A percentile compares a stretch with the other conserved stretches of the same genome.
phyloP scores from a whole-genome alignment of 805 yeast species.

The Ogataea populi-albae region DNA sequence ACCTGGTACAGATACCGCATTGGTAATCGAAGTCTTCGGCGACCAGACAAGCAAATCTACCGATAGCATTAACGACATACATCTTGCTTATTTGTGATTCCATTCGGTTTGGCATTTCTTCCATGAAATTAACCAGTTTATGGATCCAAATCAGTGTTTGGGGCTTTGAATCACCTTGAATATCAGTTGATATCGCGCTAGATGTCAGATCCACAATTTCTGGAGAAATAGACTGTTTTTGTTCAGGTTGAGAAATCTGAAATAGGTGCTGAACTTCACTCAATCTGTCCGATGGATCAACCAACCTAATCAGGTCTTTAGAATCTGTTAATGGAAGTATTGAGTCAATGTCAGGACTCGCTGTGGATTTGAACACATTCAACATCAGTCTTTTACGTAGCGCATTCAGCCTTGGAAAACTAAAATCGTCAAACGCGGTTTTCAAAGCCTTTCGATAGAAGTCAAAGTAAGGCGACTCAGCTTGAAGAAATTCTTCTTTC shows the following conservation, averaged over 20 bases:
- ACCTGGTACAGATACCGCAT: constrained; percentile 35
- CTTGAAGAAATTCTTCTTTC: background rate
- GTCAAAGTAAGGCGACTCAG: constrained; percentile 1
- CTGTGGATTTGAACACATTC: constrained; percentile 3
- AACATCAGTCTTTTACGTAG: constrained; percentile 14
- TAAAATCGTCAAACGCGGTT: constrained; percentile 15
- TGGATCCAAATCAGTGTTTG: constrained; percentile 10
- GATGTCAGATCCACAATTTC: constrained; percentile 17
- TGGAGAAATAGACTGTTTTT: constrained; percentile 1
- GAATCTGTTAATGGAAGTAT: constrained; percentile 13
- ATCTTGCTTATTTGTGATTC: constrained; percentile 19
- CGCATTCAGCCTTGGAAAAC: constrained; percentile 9
- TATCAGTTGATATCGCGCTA: constrained; percentile 3
- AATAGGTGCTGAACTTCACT: constrained; percentile 4
- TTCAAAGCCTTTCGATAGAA: constrained; percentile 5
- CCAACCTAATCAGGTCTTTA: constrained; percentile 7
- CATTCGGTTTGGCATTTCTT: constrained; percentile 1
- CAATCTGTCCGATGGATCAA: constrained; percentile 9
- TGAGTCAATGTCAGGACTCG: constrained; percentile 7
- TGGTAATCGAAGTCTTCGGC: constrained; percentile 35
- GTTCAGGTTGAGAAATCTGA: constrained; percentile 1
- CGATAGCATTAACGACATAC: constrained; percentile 37
- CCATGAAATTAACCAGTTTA: constrained; percentile 5
- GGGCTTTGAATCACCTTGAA: background rate
- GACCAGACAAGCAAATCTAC: constrained; percentile 42